These are phyloP conservation scores for Starmerella stellata DNA, from an alignment of 805 yeast genomes.

Conservation along the genomic window DNA sequence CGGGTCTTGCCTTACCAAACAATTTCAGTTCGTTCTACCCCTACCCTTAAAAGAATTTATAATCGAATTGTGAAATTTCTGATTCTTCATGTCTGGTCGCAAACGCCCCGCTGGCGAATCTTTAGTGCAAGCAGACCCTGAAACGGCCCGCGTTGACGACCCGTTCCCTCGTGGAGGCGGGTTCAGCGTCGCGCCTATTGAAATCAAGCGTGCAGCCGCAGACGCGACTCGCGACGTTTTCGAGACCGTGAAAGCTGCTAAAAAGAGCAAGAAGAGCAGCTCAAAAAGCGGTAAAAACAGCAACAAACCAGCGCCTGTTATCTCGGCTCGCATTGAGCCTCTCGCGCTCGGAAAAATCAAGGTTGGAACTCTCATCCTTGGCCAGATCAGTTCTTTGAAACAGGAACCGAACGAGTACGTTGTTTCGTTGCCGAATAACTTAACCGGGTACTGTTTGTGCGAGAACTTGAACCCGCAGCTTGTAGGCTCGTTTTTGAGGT, in stretches of 20 bases:
- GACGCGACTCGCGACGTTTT: constrained; percentile 74
- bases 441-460: constrained; percentile 61
- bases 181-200: constrained; percentile 61
- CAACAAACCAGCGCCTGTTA: constrained; percentile 13
- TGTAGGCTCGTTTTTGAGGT: constrained; percentile 76
- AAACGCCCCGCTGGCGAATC: background rate
- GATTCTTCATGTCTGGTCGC: background rate
- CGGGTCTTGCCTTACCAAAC: too few species aligned
- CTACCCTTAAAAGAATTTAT: constrained; percentile 11
- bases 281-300: constrained; percentile 25
- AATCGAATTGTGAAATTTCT: background rate
- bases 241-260: constrained; percentile 12
- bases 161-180: constrained; percentile 88
- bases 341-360: constrained; percentile 43
- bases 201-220: constrained; percentile 77
- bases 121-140: background rate
- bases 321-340: constrained; percentile 35
- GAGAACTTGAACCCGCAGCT: constrained; percentile 38
- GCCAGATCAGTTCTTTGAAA: constrained; percentile 48
- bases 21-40: too few species aligned
- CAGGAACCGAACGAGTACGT: constrained; percentile 36
- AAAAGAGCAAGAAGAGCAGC: constrained; percentile 24
- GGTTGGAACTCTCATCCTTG: constrained; percentile 60
- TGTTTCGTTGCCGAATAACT: constrained; percentile 59
- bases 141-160: background rate